Evolutionary conservation across 2,329 filamentous ascomycete species (phyloP).

Genomic region (Diaporthe aspalathi): DNA sequence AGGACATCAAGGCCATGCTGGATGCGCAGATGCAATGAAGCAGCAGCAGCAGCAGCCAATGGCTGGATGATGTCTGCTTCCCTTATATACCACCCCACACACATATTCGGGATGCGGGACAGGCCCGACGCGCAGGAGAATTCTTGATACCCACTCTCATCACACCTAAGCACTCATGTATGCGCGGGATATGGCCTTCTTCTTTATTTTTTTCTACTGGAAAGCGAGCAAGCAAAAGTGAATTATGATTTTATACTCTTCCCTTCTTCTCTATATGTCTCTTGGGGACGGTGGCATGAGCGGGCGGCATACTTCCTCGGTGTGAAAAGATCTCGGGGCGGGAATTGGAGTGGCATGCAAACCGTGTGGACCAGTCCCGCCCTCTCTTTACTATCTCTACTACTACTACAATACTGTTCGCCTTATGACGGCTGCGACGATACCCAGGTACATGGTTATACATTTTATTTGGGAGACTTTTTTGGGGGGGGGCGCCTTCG

Average conservation of each 20-base stretch:
- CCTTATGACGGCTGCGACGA: conserved; percentile 34
- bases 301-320: conserved; percentile 12
- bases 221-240: conserved; percentile 32
- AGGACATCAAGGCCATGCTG: conserved; percentile 71
- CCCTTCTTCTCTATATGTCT: conserved; percentile 6
- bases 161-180: conserved; percentile 4
- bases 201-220: conserved; percentile 3
- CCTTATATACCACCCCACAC: not conserved
- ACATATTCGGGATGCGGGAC: conserved; percentile 24
- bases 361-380: conserved; percentile 6
- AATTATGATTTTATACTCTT: not conserved
- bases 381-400: not conserved
- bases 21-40: conserved; percentile 45
- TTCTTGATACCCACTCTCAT: conserved; percentile 18
- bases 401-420: conserved; percentile 27
- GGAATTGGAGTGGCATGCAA: not conserved
- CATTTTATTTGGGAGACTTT: not conserved
- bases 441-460: conserved; percentile 34
- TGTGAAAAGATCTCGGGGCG: not conserved
- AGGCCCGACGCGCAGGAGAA: conserved; percentile 10
- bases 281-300: conserved; percentile 8
- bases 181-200: conserved; percentile 14
- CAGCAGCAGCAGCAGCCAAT: not conserved
- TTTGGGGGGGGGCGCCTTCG: not conserved
- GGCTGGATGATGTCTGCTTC: not conserved